Evolutionary conservation across 2,329 filamentous ascomycete genomes (phyloP).

Genomic region (Fusarium tupiense): DNA sequence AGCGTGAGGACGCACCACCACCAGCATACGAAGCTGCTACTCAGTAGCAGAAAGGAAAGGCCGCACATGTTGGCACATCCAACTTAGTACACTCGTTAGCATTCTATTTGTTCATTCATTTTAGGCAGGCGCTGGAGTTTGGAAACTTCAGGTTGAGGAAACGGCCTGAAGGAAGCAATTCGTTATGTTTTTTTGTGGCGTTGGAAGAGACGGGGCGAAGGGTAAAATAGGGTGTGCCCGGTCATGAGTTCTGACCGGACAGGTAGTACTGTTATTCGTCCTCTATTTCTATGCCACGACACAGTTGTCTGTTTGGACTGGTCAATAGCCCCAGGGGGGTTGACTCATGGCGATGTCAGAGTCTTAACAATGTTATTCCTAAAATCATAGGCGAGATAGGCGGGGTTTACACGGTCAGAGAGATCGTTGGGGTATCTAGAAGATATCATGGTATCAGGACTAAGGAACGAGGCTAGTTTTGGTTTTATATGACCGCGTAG

Average conservation of each 20-base stretch:
- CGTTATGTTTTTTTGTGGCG: conserved; percentile 32
- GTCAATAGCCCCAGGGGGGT: conserved; percentile 30
- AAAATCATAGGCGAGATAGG: conserved; percentile 17
- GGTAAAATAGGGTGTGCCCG: conserved; percentile 38
- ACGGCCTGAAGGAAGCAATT: conserved; percentile 19
- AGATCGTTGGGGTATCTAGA: conserved; percentile 20
- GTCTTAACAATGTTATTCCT: conserved; percentile 26
- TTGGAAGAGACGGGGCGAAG: conserved; percentile 28
- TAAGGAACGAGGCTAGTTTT: not conserved
- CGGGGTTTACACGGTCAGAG: not conserved
- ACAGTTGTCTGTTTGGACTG: conserved; percentile 24
- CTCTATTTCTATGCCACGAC: conserved; percentile 25
- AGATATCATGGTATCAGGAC: conserved; percentile 8
- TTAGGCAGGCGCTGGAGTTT: conserved; percentile 38
- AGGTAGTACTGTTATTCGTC: conserved; percentile 16
- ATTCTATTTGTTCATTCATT: conserved; percentile 23
- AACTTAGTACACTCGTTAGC: conserved; percentile 34
- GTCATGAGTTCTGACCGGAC: conserved; percentile 27
- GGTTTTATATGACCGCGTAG: conserved; percentile 11
- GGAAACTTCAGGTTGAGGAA: conserved; percentile 22
- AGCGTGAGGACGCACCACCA: conserved; percentile 66
- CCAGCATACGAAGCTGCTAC: conserved; percentile 68
- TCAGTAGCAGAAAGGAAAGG: conserved; percentile 47
- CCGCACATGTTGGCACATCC: conserved; percentile 21
- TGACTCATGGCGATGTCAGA: conserved; percentile 21